Evolutionary conservation across 129 eudicot genomes (phyloP).

Genomic region (Tagetes erecta): DNA sequence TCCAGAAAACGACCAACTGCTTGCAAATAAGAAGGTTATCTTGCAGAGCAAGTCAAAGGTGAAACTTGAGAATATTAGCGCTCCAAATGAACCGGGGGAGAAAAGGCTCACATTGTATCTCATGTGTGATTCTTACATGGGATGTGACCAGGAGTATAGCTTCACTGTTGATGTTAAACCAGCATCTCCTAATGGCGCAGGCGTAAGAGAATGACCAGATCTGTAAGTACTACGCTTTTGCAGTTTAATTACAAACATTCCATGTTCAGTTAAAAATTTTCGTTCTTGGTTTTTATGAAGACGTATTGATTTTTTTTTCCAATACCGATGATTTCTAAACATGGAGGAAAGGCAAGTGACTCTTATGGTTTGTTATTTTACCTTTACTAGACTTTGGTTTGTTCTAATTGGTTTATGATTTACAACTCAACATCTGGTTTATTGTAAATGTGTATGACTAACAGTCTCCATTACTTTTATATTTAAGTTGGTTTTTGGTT

Average conservation of each 20-base stretch:
- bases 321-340: too few relatives aligned
- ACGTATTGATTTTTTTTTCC: not conserved
- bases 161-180: conserved; percentile 67
- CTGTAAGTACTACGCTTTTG: conserved; percentile 22
- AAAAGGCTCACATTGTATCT: conserved; percentile 58
- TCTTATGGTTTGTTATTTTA: too few relatives aligned
- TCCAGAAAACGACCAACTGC: conserved; percentile 62
- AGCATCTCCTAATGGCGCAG: conserved; percentile 38
- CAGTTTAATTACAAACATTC: not conserved
- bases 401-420: too few relatives aligned
- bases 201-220: conserved; percentile 30
- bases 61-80: conserved; percentile 58
- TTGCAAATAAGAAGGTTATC: conserved; percentile 69
- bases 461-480: too few relatives aligned
- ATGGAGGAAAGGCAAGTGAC: too few relatives aligned
- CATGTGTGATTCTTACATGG: conserved; percentile 88
- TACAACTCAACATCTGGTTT: too few relatives aligned
- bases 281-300: not conserved
- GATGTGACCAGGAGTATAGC: conserved; percentile 84
- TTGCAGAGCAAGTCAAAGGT: conserved; percentile 66
- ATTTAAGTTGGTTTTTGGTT: too few relatives aligned
- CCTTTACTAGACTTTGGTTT: too few relatives aligned
- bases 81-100: conserved; percentile 67
- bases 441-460: too few relatives aligned
- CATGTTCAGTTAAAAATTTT: too few relatives aligned